Evolutionary conservation across 179 eudicot genomes (phyloP).

Genomic region (Carnegiea gigantea): DNA sequence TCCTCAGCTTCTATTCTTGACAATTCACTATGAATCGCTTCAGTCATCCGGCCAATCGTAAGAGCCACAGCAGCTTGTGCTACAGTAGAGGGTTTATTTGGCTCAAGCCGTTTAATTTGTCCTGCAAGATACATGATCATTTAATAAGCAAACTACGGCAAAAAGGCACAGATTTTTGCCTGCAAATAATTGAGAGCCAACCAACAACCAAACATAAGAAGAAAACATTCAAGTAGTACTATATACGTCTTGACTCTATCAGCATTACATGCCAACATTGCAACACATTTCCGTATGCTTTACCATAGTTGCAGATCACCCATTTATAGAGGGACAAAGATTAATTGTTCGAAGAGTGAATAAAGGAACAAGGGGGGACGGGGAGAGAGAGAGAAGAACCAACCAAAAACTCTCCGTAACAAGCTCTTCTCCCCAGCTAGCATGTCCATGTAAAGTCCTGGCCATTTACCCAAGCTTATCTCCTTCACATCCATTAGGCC

Average conservation of each 20-base stretch:
- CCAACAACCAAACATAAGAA: neutral
- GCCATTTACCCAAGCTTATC: slow-evolving; percentile 47
- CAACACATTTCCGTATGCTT: neutral
- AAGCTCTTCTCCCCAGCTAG: slow-evolving; percentile 75
- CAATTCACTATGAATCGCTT: slow-evolving; percentile 56
- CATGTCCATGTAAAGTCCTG: slow-evolving; percentile 63
- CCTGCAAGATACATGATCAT: slow-evolving; percentile 43
- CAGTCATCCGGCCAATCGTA: slow-evolving; percentile 68
- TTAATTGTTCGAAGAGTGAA: neutral
- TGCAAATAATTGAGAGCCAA: neutral
- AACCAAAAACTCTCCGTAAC: slow-evolving; percentile 82
- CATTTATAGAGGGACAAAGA: neutral
- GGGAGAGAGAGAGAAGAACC: slow-evolving; percentile 24
- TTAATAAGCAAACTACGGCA: neutral
- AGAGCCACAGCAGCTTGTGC: slow-evolving; percentile 93
- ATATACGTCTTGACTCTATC: neutral
- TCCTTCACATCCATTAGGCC: slow-evolving; percentile 76
- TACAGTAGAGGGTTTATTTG: slow-evolving; percentile 75
- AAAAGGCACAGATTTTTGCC: neutral
- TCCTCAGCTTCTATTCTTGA: slow-evolving; percentile 62
- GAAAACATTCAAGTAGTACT: neutral
- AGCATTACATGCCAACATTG: slow-evolving; percentile 1
- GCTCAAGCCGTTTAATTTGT: slow-evolving; percentile 77
- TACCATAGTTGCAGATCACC: neutral
- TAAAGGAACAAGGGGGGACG: neutral